A percentile compares a stretch with the other conserved stretches of the same genome.
Conservation (phyloP, 768 basidiomycete species). For the Infundibulicybe gibba region DNA sequence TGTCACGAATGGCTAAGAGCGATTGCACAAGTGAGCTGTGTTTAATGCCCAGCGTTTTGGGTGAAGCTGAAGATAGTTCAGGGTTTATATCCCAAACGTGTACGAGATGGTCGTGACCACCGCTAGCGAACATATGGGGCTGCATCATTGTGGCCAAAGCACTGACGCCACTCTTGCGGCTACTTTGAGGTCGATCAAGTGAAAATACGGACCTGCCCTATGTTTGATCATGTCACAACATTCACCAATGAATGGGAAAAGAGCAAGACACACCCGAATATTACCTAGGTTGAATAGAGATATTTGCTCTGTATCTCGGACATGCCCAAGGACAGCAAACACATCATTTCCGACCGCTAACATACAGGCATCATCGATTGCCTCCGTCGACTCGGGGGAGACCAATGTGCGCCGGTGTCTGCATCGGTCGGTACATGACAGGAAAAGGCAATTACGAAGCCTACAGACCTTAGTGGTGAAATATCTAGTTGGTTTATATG, state of each 20-base stretch:
- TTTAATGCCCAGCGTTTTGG: conserved; percentile 30
- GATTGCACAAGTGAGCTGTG: conserved; percentile 41
- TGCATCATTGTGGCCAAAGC: conserved; percentile 37
- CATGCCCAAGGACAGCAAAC: conserved; percentile 33
- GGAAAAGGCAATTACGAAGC: background rate
- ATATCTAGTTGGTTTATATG: conserved; percentile 25
- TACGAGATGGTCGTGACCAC: conserved; percentile 44
- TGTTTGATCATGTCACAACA: background rate
- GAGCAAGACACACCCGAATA: conserved; percentile 16
- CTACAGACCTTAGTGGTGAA: conserved; percentile 14
- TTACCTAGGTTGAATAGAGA: conserved; percentile 14
- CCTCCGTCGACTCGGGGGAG: conserved; percentile 18
- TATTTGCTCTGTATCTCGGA: conserved; percentile 30
- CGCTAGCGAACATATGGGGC: conserved; percentile 40
- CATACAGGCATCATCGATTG: conserved; percentile 41
- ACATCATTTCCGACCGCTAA: conserved; percentile 18
- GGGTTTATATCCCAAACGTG: conserved; percentile 42
- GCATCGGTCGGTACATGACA: conserved; percentile 4
- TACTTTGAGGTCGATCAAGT: conserved; percentile 25
- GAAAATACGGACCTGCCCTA: conserved; percentile 3
- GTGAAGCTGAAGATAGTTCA: conserved; percentile 25
- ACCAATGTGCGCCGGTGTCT: conserved; percentile 13
- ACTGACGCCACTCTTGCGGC: conserved; percentile 38
- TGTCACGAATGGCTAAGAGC: conserved; percentile 37
- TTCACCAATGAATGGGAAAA: background rate